phyloP scores from a whole-genome alignment of 2,329 filamentous ascomycete species.

The Lasiodiplodia hormozganensis region DNA sequence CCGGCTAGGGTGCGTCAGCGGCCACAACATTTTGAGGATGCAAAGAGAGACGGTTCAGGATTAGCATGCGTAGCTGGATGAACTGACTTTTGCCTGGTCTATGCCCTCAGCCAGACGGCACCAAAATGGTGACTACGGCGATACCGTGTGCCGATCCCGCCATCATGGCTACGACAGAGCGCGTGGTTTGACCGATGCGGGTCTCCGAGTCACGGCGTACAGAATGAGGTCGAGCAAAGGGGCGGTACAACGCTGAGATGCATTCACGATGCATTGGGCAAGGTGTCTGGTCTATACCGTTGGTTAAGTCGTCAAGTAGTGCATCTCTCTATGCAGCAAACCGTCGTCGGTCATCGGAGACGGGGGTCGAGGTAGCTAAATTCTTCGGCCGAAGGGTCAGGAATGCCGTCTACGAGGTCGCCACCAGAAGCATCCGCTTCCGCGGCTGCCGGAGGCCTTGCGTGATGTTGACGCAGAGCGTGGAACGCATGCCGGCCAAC shows the following conservation, averaged over 20 bases:
- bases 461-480: neutral
- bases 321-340: neutral
- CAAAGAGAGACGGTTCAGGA: neutral
- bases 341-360: neutral
- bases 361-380: neutral
- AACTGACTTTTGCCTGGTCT: neutral
- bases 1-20: neutral
- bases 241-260: neutral
- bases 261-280: neutral
- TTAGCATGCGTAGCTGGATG: neutral
- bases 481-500: neutral
- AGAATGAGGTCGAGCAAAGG: neutral
- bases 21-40: neutral
- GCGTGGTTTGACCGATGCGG: neutral
- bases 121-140: neutral
- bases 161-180: neutral
- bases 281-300: neutral
- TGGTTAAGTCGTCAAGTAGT: neutral
- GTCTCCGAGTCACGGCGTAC: neutral
- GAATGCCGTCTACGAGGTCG: neutral
- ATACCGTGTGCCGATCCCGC: neutral
- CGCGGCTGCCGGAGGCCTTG: slow-evolving; percentile 15
- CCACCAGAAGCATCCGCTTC: neutral
- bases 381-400: neutral
- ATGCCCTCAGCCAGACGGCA: neutral